phyloP scores from a whole-genome alignment of 345 rosid species.

The Euphorbia peplus region DNA sequence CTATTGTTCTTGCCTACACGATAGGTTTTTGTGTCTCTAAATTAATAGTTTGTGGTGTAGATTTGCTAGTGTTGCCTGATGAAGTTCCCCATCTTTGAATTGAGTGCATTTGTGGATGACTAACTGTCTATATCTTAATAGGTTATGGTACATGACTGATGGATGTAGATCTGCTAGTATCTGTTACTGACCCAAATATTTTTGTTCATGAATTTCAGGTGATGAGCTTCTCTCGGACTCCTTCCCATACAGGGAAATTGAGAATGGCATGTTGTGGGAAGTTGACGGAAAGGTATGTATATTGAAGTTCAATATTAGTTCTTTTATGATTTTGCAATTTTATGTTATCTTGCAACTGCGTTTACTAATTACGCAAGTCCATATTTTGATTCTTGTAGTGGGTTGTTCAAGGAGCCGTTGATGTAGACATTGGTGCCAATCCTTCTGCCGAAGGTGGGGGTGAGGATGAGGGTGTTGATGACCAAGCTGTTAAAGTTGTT shows the following conservation, averaged over 20 bases:
- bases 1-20: background rate
- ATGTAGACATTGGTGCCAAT: constrained; percentile 91
- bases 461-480: constrained; percentile 91
- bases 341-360: background rate
- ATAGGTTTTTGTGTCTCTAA: background rate
- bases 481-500: constrained; percentile 73
- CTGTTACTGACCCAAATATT: background rate
- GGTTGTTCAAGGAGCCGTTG: constrained; percentile 72
- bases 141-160: background rate
- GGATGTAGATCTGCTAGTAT: background rate
- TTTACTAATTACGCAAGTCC: background rate
- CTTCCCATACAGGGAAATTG: constrained; percentile 78
- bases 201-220: constrained; percentile 3
- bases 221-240: constrained; percentile 90
- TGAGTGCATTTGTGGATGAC: too few relatives aligned
- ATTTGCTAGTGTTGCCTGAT: too few relatives aligned
- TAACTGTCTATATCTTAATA: too few relatives aligned
- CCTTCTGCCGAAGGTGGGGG: constrained; percentile 90
- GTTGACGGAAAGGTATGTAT: constrained; percentile 87
- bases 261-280: constrained; percentile 77
- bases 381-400: constrained; percentile 42
- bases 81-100: too few relatives aligned
- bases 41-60: background rate
- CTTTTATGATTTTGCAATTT: background rate
- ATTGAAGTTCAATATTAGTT: background rate